phyloP scores from a whole-genome alignment of 768 basidiomycete species.

The Macrolepiota fuliginosa region DNA sequence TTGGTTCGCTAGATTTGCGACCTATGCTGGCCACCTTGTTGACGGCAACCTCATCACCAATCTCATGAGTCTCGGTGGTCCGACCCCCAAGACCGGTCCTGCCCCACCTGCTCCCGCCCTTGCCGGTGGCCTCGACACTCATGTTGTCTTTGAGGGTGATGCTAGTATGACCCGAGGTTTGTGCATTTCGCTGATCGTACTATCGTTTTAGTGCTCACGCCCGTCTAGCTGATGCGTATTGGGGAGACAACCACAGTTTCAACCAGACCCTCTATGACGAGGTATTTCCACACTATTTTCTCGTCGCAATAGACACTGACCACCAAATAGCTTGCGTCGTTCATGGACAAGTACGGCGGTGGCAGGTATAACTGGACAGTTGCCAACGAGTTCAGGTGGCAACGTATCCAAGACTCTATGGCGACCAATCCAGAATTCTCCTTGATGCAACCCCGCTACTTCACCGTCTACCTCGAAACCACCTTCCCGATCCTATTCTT shows the following conservation, averaged over 20 bases:
- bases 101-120: conserved; percentile 17
- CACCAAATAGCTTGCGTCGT: conserved; percentile 13
- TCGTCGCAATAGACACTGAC: neutral
- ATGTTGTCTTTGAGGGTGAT: conserved; percentile 17
- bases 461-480: conserved; percentile 17
- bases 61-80: conserved; percentile 18
- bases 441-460: conserved; percentile 14
- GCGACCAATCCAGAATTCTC: conserved; percentile 18
- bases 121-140: conserved; percentile 18
- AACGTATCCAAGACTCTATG: conserved; percentile 18
- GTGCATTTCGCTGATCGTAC: neutral
- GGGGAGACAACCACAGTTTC: conserved; percentile 20
- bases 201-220: neutral
- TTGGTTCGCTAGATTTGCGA: conserved; percentile 14
- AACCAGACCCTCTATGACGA: conserved; percentile 18
- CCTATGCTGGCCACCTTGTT: conserved; percentile 15
- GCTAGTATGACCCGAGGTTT: conserved; percentile 13
- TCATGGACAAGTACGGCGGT: conserved; percentile 17
- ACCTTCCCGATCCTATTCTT: conserved; percentile 15
- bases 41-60: conserved; percentile 19
- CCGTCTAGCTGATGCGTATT: neutral
- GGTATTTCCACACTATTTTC: neutral
- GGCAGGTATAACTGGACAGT: conserved; percentile 18
- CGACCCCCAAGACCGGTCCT: conserved; percentile 16
- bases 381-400: conserved; percentile 15